Conservation (phyloP, 495 filamentous ascomycete genomes). For the Aspergillus carlsbadensis region DNA sequence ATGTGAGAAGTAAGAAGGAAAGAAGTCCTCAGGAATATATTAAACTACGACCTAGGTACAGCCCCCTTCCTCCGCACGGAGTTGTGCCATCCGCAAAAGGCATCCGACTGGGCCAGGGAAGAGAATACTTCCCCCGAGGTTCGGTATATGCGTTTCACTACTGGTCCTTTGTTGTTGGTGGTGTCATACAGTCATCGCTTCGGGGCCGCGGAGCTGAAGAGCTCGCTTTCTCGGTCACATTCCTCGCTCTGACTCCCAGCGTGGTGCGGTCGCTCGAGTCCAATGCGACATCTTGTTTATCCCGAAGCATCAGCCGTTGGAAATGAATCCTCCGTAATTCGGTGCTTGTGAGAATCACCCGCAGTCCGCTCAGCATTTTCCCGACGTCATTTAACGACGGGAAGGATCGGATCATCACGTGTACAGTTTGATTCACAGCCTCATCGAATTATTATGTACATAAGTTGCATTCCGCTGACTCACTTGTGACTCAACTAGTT, state of each 20-base stretch:
- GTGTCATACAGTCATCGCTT: no score
- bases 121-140: constrained; percentile 18
- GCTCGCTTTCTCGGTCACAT: neutral
- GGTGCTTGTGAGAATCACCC: neutral
- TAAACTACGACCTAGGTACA: neutral
- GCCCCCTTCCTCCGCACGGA: neutral
- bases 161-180: neutral
- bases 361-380: constrained; percentile 13
- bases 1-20: neutral
- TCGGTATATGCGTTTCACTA: constrained; percentile 5
- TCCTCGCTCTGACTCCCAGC: no score
- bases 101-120: constrained; percentile 10
- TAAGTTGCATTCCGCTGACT: constrained; percentile 20
- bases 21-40: neutral
- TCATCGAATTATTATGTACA: no score
- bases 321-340: no score
- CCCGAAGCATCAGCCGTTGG: neutral
- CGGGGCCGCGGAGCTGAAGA: neutral
- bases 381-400: constrained; percentile 21
- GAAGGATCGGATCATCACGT: constrained; percentile 28
- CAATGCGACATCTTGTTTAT: neutral
- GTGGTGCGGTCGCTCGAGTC: neutral
- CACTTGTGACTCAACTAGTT: constrained; percentile 9
- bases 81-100: constrained; percentile 1
- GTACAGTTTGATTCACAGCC: neutral